phyloP scores from a whole-genome alignment of 1,284 basidiomycete genomes.

The Dichomitus squalens region DNA sequence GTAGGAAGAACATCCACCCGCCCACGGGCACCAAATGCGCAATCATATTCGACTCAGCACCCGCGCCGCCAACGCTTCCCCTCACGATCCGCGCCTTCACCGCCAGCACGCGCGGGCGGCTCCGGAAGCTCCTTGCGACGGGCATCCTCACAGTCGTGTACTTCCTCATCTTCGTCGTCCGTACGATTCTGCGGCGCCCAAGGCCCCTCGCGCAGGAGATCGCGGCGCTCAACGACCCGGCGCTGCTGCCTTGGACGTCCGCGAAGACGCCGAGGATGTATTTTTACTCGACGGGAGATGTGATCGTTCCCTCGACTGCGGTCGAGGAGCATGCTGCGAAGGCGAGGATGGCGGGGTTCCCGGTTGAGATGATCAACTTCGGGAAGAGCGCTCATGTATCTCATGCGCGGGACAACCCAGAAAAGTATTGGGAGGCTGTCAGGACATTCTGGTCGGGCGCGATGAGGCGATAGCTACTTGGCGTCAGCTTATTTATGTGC shows the following conservation, averaged over 20 bases:
- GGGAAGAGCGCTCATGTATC: slow-evolving; percentile 55
- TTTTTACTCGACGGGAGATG: slow-evolving; percentile 45
- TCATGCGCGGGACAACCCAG: slow-evolving; percentile 52
- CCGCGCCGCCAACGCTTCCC: not conserved
- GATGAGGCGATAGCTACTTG: slow-evolving; percentile 15
- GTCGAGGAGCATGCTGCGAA: slow-evolving; percentile 45
- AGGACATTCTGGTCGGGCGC: slow-evolving; percentile 39
- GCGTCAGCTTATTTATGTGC: not conserved
- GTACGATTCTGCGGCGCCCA: slow-evolving; percentile 12
- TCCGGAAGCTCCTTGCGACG: slow-evolving; percentile 26
- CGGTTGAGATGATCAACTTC: slow-evolving; percentile 44
- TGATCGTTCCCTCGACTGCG: slow-evolving; percentile 44
- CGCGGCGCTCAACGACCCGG: slow-evolving; percentile 34
- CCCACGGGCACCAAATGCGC: slow-evolving; percentile 9
- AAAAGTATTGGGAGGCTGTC: slow-evolving; percentile 50
- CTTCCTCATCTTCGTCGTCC: slow-evolving; percentile 19
- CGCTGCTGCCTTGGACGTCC: slow-evolving; percentile 48
- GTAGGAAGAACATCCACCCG: not conserved
- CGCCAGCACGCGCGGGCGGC: slow-evolving; percentile 38
- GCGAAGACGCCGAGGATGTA: slow-evolving; percentile 51
- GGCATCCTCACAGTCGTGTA: slow-evolving; percentile 30
- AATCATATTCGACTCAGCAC: slow-evolving; percentile 13
- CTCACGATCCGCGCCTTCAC: slow-evolving; percentile 41
- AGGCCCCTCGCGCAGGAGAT: slow-evolving; percentile 31
- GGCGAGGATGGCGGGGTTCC: slow-evolving; percentile 39